phyloP scores from a whole-genome alignment of 441 rosid species.

The Euphorbia schlechtendalii region DNA sequence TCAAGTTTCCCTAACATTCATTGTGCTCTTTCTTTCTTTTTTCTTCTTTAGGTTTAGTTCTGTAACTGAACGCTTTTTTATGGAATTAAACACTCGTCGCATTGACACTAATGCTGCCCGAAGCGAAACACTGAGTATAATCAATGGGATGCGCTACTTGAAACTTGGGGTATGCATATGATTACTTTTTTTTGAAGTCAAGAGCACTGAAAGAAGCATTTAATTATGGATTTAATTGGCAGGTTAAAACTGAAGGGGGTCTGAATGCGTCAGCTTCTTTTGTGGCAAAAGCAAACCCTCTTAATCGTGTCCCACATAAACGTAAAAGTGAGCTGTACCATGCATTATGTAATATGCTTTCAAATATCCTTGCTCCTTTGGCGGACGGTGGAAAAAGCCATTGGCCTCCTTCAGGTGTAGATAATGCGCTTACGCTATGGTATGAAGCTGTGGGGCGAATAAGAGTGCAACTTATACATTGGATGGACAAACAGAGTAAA shows the following conservation, averaged over 20 bases:
- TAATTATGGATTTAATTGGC: conserved; percentile 30
- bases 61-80: conserved; percentile 90
- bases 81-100: conserved; percentile 89
- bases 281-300: conserved; percentile 98
- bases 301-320: conserved; percentile 80
- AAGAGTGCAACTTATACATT: conserved; percentile 74
- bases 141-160: conserved; percentile 98
- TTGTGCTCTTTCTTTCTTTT: conserved; percentile 5
- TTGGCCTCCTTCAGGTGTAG: conserved; percentile 98
- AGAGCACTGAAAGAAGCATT: conserved; percentile 19
- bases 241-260: conserved; percentile 98
- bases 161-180: conserved; percentile 82
- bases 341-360: conserved; percentile 98
- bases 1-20: conserved; percentile 9
- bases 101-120: conserved; percentile 80
- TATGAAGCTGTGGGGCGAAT: conserved; percentile 97
- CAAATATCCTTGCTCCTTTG: conserved; percentile 89
- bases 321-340: conserved; percentile 98
- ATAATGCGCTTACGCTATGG: conserved; percentile 92
- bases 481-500: conserved; percentile 99
- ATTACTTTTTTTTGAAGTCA: conserved; percentile 14
- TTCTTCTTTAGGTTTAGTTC: conserved; percentile 78
- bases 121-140: conserved; percentile 90
- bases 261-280: conserved; percentile 97
- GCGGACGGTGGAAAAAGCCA: conserved; percentile 95